Evolutionary conservation across 202 grass and related monocot species (phyloP), one percentile per base, ranked within the genome.

Genomic region (Musa balbisiana): DNA sequence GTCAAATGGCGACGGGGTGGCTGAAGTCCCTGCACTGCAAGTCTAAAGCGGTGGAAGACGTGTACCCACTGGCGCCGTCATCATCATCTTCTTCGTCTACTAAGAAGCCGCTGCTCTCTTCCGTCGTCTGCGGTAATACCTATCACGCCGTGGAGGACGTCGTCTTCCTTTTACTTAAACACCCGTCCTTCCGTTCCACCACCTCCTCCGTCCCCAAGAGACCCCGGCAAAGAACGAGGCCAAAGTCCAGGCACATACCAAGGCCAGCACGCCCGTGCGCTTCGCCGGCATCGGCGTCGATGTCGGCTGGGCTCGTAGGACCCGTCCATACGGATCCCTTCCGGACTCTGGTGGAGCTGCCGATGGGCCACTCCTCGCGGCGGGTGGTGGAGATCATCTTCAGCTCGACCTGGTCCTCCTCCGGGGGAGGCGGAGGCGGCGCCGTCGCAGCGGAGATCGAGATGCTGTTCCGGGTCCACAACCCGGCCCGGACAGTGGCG

Each of bases 401-500:
- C 51, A 23, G 21, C 51, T 73, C 71, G 3, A 73, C 52, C 71
- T 73, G 71, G 71, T 68, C 21, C 13, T 67, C 64, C 25, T 67
- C 25, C 64, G 23, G 5, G 33, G 33, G 33, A 43, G 33, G 5
- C 33, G 33, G 2, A 11, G 1, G 10, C 24, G 1, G 13, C 64
- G 24, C 24, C 64, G 0, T 13, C 64, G 26, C 64, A 24, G 64
- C 64, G 25, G 64, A 80, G 72, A 83, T 95, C 74, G 84, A 89
- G 82, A 95, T 89, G 80, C 71, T 95, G 82, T 95, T 95, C 83
- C 88, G 92, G 71, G 89, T 96, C 14, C 92, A 88, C 79, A 88
- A 89, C 80, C 82, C 89, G 17, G 76, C 83, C 50, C 80, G 79
- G 68, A 77, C 88, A 51, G 76, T 85, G 56, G 72, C 86, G 49